Conservation (phyloP, 163 green algal species). For the Scenedesmus sp. region DNA sequence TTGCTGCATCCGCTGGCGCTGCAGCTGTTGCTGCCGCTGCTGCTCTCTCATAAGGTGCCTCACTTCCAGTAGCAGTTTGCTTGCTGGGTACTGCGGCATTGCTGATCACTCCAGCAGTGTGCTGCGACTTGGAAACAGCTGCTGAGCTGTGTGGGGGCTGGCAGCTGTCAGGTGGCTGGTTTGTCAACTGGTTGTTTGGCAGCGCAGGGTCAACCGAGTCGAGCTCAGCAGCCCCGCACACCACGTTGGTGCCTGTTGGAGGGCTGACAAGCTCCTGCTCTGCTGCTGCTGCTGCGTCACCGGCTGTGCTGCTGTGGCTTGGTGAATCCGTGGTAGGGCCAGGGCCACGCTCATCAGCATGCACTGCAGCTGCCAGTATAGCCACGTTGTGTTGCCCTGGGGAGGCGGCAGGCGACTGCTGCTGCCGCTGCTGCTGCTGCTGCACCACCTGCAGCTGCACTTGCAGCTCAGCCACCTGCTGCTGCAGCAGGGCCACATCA, state of each 20-base stretch:
- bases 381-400: not conserved
- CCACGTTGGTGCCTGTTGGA: not conserved
- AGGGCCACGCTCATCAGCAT: not conserved
- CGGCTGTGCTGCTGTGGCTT: not conserved
- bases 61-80: too few relatives aligned
- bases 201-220: not conserved
- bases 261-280: not conserved
- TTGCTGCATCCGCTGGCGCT: not conserved
- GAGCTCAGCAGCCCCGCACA: not conserved
- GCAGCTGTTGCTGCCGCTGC: not conserved
- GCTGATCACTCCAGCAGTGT: not conserved
- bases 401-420: not conserved
- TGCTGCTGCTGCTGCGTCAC: not conserved
- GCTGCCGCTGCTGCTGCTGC: not conserved
- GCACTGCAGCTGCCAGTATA: not conserved
- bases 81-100: not conserved
- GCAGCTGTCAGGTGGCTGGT: not conserved
- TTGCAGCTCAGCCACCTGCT: conserved; percentile 23
- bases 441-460: not conserved
- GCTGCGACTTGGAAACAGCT: not conserved
- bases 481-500: not conserved
- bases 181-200: not conserved
- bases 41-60: not conserved
- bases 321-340: not conserved
- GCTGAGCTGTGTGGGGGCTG: not conserved